Conservation (phyloP, 2,329 filamentous ascomycete species). For the Fusarium pseudoanthophilum region DNA sequence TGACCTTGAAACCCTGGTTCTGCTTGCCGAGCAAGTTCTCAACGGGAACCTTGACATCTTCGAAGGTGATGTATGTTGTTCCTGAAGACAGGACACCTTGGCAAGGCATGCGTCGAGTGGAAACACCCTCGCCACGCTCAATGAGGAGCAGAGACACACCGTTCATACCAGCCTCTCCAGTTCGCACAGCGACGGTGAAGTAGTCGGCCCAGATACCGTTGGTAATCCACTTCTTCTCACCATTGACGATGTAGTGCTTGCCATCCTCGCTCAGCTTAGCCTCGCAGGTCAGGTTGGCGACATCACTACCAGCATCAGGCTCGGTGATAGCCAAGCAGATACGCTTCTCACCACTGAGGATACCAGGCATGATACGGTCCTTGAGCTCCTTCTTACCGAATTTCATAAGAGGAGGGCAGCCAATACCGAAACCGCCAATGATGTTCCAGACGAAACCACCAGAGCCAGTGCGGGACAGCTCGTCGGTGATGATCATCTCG, state of each 20-base stretch:
- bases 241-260: conserved; percentile 99
- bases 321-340: conserved; percentile 98
- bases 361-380: conserved; percentile 87
- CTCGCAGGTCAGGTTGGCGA: conserved; percentile 95
- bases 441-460: conserved; percentile 98
- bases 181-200: conserved; percentile 96
- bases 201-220: conserved; percentile 98
- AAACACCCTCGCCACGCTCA: conserved; percentile 88
- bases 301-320: conserved; percentile 93
- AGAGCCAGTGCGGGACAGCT: conserved; percentile 87
- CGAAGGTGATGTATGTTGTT: conserved; percentile 94
- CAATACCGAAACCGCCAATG: conserved; percentile 96
- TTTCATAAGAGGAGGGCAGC: conserved; percentile 89
- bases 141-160: conserved; percentile 92
- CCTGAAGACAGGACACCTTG: conserved; percentile 87
- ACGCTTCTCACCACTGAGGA: conserved; percentile 92
- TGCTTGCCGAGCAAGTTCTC: conserved; percentile 98
- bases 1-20: conserved; percentile 97
- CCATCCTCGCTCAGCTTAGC: conserved; percentile 94
- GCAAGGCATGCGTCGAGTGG: conserved; percentile 96
- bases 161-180: conserved; percentile 89
- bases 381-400: conserved; percentile 88
- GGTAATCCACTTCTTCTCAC: conserved; percentile 99
- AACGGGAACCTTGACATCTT: conserved; percentile 99
- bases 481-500: conserved; percentile 94